A percentile compares a stretch with the other conserved stretches of the same genome.
phyloP scores from a whole-genome alignment of 139 green algal species.

The Tetradesmus lagerheimii region DNA sequence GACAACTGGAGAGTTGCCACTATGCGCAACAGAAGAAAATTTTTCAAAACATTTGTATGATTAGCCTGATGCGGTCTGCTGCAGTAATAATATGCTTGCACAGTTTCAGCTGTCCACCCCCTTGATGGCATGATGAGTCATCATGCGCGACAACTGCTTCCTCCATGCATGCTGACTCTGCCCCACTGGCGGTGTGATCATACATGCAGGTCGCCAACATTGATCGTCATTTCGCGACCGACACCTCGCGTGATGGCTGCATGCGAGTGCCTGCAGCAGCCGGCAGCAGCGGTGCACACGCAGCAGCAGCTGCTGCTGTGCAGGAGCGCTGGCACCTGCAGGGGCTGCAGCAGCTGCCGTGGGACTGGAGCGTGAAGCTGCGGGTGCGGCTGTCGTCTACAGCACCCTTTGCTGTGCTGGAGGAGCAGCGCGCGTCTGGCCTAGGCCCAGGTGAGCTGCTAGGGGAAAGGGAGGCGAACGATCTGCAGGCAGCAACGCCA shows the following conservation, averaged over 20 bases:
- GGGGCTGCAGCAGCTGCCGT: constrained; percentile 8
- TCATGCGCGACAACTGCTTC: neutral
- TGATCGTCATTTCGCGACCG: constrained; percentile 10
- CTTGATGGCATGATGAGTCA: too few species aligned
- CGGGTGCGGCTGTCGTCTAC: neutral
- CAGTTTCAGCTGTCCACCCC: neutral
- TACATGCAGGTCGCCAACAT: constrained; percentile 10
- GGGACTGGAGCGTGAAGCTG: constrained; percentile 41
- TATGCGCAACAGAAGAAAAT: too few species aligned
- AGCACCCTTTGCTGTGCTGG: neutral
- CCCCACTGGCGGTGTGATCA: too few species aligned
- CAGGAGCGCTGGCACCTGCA: constrained; percentile 26
- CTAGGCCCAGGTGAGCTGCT: neutral
- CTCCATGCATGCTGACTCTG: neutral
- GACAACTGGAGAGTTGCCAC: too few species aligned
- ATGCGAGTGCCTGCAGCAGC: constrained; percentile 12
- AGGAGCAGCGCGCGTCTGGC: neutral
- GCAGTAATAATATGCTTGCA: neutral
- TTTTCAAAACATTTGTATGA: too few species aligned
- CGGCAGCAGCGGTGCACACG: constrained; percentile 19
- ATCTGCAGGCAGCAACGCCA: neutral
- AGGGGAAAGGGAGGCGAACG: neutral
- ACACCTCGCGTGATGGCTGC: constrained; percentile 24
- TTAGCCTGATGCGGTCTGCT: neutral
- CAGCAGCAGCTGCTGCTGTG: neutral